Evolutionary conservation across 2,329 filamentous ascomycete species (phyloP).

Genomic region (Acrocalymma vagum): DNA sequence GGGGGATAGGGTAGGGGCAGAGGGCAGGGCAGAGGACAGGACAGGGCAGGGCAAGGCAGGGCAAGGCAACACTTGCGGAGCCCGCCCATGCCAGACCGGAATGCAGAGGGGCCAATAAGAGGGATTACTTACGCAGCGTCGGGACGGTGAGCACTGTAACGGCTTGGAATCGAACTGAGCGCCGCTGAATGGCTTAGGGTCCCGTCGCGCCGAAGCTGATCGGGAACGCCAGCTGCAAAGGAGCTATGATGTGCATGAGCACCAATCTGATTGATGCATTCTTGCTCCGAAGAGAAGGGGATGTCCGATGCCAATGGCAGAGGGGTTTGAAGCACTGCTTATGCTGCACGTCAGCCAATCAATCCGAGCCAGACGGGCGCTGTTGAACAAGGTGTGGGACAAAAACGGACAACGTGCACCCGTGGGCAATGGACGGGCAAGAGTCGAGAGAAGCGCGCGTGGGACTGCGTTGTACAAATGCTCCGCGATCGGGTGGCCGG

Average conservation of each 20-base stretch:
- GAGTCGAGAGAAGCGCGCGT: constrained; percentile 35
- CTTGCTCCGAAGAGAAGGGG: constrained; percentile 53
- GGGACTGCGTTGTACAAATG: constrained; percentile 44
- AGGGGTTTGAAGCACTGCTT: constrained; percentile 54
- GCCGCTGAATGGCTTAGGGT: constrained; percentile 56
- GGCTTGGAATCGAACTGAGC: constrained; percentile 57
- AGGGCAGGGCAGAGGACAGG: too few relatives aligned
- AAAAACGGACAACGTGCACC: constrained; percentile 50
- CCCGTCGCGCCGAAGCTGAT: constrained; percentile 61
- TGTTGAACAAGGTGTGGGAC: constrained; percentile 45
- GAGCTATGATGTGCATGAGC: constrained; percentile 55
- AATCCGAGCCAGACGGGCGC: constrained; percentile 30
- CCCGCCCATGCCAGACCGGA: constrained; percentile 41
- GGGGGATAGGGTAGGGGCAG: too few relatives aligned
- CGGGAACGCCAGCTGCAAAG: constrained; percentile 54
- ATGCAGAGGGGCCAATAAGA: constrained; percentile 49
- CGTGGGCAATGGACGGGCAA: constrained; percentile 29
- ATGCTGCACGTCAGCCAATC: constrained; percentile 52
- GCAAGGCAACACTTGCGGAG: constrained; percentile 49
- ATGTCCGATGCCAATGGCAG: constrained; percentile 53
- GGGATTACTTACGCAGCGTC: constrained; percentile 63
- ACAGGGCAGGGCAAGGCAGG: too few relatives aligned
- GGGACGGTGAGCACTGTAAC: constrained; percentile 62
- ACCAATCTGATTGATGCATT: constrained; percentile 56
- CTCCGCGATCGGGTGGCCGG: constrained; percentile 45